These are phyloP conservation scores for Obelidium mucronatum DNA, from an alignment of 192 early-diverging fungal species.

Conservation along the genomic window DNA sequence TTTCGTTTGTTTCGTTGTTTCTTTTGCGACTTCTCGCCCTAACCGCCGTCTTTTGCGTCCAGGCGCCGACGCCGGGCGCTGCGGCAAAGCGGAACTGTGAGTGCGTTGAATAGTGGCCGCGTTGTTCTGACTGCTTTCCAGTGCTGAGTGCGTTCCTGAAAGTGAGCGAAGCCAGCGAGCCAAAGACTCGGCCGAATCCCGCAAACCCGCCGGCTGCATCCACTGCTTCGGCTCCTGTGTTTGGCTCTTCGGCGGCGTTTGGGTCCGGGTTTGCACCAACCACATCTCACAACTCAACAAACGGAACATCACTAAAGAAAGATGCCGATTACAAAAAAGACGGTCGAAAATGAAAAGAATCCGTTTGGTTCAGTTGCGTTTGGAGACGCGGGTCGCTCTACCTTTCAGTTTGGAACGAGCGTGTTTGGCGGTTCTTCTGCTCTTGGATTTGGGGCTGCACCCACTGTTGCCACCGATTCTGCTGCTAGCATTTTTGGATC, in stretches of 20 bases:
- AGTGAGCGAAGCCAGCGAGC: not conserved
- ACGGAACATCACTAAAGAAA: not conserved
- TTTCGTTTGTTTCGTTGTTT: no score
- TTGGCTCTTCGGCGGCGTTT: not conserved
- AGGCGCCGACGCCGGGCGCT: not conserved
- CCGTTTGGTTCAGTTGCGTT: slow-evolving; percentile 26
- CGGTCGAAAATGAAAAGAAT: slow-evolving; percentile 12
- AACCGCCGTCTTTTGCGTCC: not conserved
- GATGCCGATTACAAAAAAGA: not conserved
- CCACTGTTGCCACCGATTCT: not conserved
- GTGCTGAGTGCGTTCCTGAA: not conserved
- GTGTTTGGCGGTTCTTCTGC: not conserved
- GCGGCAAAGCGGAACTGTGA: no score
- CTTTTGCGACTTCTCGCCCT: no score
- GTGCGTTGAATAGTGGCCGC: no score
- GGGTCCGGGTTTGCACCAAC: not conserved
- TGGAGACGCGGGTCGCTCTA: slow-evolving; percentile 20
- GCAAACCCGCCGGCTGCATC: not conserved
- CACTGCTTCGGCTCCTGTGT: not conserved
- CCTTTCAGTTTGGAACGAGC: not conserved
- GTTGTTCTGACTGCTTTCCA: no score
- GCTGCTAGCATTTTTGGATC: not conserved
- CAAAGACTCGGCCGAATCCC: not conserved
- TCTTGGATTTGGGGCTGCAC: not conserved
- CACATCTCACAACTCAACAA: not conserved